Evolutionary conservation across 352 stramenopile species (phyloP).

Genomic region (Phytophthora citricola): DNA sequence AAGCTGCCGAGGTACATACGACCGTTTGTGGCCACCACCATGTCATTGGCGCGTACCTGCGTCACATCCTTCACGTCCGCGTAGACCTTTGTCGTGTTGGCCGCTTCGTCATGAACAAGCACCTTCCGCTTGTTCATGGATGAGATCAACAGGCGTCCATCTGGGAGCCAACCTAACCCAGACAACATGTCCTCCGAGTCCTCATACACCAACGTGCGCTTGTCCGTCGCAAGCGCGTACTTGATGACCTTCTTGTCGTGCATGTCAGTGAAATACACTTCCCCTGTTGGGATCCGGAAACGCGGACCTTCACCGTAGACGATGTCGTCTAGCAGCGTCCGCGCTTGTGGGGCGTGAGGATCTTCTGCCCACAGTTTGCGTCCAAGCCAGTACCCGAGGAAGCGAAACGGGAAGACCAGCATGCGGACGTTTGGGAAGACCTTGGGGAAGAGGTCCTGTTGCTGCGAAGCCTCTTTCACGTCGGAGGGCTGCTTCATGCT

Average conservation of each 20-base stretch:
- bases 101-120: conserved; percentile 46
- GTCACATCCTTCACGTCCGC: conserved; percentile 61
- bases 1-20: conserved; percentile 72
- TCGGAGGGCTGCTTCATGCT: background rate
- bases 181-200: conserved; percentile 57
- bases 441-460: conserved; percentile 36
- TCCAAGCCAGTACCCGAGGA: conserved; percentile 41
- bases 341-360: conserved; percentile 21
- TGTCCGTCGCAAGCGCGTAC: conserved; percentile 54
- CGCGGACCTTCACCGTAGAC: conserved; percentile 68
- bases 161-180: conserved; percentile 67
- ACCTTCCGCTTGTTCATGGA: conserved; percentile 59
- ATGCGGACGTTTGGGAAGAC: conserved; percentile 39
- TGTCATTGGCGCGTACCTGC: conserved; percentile 63
- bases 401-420: conserved; percentile 43
- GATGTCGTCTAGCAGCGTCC: conserved; percentile 33
- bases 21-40: conserved; percentile 55
- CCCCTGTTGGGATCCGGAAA: conserved; percentile 54
- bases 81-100: conserved; percentile 46
- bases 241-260: conserved; percentile 62
- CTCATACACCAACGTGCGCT: conserved; percentile 50
- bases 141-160: conserved; percentile 65
- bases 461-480: conserved; percentile 4
- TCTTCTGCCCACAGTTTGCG: conserved; percentile 32
- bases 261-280: conserved; percentile 80